Evolutionary conservation across 2,329 filamentous ascomycete species (phyloP).

Genomic region (Apiospora phragmitis): DNA sequence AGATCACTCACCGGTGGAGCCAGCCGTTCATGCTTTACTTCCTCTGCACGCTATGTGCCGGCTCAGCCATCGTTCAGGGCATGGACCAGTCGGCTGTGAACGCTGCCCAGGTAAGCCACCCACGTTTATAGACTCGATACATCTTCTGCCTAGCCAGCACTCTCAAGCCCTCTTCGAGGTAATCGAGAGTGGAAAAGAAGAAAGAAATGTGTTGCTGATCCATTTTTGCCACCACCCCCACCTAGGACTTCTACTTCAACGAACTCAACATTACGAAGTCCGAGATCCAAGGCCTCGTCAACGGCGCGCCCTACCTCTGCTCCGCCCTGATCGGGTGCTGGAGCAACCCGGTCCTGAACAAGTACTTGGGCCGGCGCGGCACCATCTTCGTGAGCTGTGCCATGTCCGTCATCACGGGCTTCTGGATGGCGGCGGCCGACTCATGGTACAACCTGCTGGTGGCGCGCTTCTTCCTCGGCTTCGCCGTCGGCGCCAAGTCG

Average conservation of each 20-base stretch:
- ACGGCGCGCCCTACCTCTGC: conserved; percentile 61
- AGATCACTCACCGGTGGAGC: conserved; percentile 66
- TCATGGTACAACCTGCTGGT: conserved; percentile 59
- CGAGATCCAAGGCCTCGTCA: conserved; percentile 62
- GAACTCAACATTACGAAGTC: conserved; percentile 57
- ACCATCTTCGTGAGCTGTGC: conserved; percentile 64
- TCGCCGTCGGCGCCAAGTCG: conserved; percentile 59
- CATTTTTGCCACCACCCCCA: not conserved
- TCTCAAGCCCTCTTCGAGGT: not conserved
- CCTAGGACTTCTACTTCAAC: conserved; percentile 51
- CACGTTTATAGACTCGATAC: not conserved
- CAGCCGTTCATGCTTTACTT: conserved; percentile 65
- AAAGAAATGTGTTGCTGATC: not conserved
- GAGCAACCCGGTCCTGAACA: conserved; percentile 57
- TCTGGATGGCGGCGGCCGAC: conserved; percentile 61
- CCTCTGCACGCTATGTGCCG: conserved; percentile 50
- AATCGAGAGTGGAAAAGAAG: too few relatives aligned
- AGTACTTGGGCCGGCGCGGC: conserved; percentile 58
- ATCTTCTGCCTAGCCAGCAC: too few relatives aligned
- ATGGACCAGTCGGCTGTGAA: conserved; percentile 71
- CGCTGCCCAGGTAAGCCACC: conserved; percentile 55
- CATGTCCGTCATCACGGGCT: conserved; percentile 62
- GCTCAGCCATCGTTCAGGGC: conserved; percentile 63
- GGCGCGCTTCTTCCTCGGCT: conserved; percentile 56
- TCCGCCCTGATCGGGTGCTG: conserved; percentile 70